These are phyloP conservation scores for Apophysomyces elegans DNA, from an alignment of 371 early-diverging fungal genomes.

Conservation along the genomic window DNA sequence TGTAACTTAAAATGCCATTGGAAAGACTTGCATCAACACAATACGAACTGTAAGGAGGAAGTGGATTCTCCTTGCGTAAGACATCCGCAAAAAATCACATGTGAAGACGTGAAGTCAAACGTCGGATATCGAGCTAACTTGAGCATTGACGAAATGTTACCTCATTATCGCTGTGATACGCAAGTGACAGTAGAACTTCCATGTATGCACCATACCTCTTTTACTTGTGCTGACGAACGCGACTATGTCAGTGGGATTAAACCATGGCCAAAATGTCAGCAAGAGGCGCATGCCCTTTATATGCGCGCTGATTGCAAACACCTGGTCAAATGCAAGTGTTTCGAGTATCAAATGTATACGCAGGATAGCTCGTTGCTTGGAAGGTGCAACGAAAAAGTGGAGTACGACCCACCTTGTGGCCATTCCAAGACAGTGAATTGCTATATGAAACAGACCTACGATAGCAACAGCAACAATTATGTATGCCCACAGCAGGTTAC, in stretches of 20 bases:
- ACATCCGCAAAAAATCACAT: neutral
- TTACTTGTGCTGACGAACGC: neutral
- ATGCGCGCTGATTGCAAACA: slow-evolving; percentile 2
- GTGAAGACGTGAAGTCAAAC: neutral
- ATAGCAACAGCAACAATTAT: neutral
- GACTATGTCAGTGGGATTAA: neutral
- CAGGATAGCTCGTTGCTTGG: neutral
- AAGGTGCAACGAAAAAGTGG: neutral
- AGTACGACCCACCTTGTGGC: neutral
- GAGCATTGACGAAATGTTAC: neutral
- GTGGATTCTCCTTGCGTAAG: neutral
- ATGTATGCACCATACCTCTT: neutral
- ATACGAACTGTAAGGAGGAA: neutral
- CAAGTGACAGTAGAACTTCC: neutral
- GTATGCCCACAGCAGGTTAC: neutral
- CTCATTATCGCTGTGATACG: neutral
- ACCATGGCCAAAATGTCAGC: neutral
- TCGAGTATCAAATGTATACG: slow-evolving; percentile 1
- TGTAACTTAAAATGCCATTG: slow-evolving; percentile 3
- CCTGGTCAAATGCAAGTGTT: neutral
- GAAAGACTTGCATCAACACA: neutral
- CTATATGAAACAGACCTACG: slow-evolving; percentile 1
- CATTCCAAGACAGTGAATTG: neutral
- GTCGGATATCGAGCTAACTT: neutral
- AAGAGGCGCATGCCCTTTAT: neutral